Conservation (phyloP, 306 rosid species). For the Biancaea sappan region DNA sequence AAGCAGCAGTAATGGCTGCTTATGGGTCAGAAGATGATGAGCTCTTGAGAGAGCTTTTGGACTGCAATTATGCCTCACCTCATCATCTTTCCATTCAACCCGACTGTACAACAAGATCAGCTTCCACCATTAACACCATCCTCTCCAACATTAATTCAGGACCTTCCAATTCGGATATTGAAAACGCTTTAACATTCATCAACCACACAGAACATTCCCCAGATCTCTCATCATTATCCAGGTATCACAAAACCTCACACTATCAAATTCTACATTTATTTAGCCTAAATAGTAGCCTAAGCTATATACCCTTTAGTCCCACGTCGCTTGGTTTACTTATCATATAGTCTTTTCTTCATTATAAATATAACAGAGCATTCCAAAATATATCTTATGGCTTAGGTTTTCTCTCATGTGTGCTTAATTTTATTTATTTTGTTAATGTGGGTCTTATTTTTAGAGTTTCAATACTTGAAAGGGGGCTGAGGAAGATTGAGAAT, state of each 20-base stretch:
- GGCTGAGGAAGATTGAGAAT: constrained; percentile 70
- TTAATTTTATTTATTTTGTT: too few relatives aligned
- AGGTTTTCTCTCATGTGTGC: background rate
- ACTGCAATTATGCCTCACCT: constrained; percentile 52
- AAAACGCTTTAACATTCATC: constrained; percentile 62
- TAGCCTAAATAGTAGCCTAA: too few relatives aligned
- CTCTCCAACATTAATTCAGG: constrained; percentile 63
- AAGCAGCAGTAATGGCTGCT: constrained; percentile 30
- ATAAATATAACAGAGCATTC: too few relatives aligned
- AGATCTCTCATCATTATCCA: constrained; percentile 54
- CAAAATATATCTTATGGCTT: too few relatives aligned
- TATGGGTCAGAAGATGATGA: constrained; percentile 67
- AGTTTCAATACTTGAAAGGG: constrained; percentile 63
- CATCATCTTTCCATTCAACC: constrained; percentile 37
- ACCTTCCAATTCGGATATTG: constrained; percentile 74
- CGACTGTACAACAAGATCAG: background rate
- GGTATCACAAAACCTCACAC: constrained; percentile 33
- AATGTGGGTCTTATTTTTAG: constrained; percentile 45
- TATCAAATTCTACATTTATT: background rate
- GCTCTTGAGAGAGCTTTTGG: constrained; percentile 74
- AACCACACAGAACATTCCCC: constrained; percentile 46
- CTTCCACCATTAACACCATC: constrained; percentile 40
- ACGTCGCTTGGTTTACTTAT: background rate
- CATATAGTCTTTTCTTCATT: background rate
- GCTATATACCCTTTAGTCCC: background rate